These are phyloP conservation scores for Tylopilus plumbeoviolaceoides DNA, from an alignment of 768 basidiomycete genomes.

Conservation along the genomic window DNA sequence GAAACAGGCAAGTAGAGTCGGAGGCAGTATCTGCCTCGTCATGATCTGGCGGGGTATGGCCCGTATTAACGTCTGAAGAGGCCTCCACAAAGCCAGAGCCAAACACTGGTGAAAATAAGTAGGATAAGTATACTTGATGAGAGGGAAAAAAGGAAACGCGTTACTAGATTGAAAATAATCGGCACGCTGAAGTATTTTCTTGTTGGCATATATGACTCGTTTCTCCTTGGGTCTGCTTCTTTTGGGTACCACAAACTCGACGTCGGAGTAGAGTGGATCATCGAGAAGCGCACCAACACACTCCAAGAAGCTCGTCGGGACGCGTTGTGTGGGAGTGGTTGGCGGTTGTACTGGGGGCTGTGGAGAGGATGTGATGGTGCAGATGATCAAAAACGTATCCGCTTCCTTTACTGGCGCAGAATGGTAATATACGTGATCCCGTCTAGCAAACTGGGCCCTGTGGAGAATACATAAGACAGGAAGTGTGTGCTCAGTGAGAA, in stretches of 20 bases:
- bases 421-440: conserved; percentile 66
- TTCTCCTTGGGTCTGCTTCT: conserved; percentile 35
- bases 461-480: not conserved
- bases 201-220: conserved; percentile 62
- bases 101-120: conserved; percentile 52
- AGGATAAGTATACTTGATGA: not conserved
- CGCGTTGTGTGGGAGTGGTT: conserved; percentile 43
- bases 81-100: conserved; percentile 66
- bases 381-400: conserved; percentile 73
- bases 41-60: conserved; percentile 16
- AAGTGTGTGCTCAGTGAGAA: not conserved
- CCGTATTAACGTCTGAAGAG: conserved; percentile 31
- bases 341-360: conserved; percentile 45
- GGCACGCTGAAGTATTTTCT: conserved; percentile 60
- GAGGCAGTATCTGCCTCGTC: conserved; percentile 46
- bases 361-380: conserved; percentile 71
- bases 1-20: conserved; percentile 39
- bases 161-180: conserved; percentile 78
- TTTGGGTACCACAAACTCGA: conserved; percentile 71
- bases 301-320: conserved; percentile 64
- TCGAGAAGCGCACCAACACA: conserved; percentile 73
- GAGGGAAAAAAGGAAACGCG: not conserved
- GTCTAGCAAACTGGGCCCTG: conserved; percentile 76
- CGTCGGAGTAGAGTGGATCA: conserved; percentile 81
- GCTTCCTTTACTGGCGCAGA: conserved; percentile 46